phyloP scores from a whole-genome alignment of 108 stramenopile genomes.

The Schizochytrium sp. region DNA sequence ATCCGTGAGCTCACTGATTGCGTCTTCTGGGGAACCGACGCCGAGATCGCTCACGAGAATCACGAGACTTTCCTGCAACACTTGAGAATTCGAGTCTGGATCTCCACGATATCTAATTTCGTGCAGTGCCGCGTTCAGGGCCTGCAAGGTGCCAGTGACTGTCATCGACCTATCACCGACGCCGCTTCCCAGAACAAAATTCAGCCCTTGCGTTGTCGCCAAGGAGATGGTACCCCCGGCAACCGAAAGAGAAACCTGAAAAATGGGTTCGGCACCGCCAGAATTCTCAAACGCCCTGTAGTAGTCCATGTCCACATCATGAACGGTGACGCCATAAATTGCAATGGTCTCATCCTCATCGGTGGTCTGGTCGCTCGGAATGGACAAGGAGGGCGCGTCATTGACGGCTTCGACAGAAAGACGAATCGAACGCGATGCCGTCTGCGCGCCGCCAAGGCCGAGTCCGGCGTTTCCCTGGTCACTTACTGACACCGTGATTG shows the following conservation, averaged over 20 bases:
- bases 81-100: neutral
- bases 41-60: neutral
- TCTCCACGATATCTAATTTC: neutral
- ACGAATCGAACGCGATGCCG: neutral
- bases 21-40: neutral
- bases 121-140: neutral
- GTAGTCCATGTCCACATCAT: neutral
- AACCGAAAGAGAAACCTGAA: neutral
- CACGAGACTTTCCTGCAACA: neutral
- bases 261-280: neutral
- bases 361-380: neutral
- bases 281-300: neutral
- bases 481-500: neutral
- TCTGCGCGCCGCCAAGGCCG: neutral
- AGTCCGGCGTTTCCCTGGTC: constrained; percentile 5
- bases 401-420: constrained; percentile 3
- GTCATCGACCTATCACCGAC: neutral
- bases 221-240: neutral
- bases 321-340: constrained; percentile 7
- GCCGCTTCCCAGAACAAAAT: neutral
- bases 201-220: neutral
- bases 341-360: neutral
- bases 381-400: neutral
- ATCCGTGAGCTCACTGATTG: neutral
- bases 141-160: neutral